Percentiles rank a stretch among this genome's conserved stretches.
phyloP scores from a whole-genome alignment of 768 basidiomycete species.

The Auriscalpium orientale region DNA sequence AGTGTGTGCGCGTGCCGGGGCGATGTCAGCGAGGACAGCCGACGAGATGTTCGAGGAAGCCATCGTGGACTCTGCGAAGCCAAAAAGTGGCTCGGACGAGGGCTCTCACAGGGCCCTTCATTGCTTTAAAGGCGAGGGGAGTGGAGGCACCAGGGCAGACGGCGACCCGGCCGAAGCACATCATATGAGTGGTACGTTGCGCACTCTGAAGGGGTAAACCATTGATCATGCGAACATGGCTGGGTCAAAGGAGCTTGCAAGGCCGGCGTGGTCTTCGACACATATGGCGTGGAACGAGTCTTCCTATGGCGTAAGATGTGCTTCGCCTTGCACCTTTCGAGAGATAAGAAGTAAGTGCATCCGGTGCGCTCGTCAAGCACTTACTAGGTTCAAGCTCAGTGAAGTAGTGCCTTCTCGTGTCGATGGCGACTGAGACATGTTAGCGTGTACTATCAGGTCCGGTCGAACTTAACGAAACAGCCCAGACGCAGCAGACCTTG shows the following conservation, averaged over 20 bases:
- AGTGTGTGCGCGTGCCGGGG: background rate
- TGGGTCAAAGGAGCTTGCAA: background rate
- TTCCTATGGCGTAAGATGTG: constrained; percentile 2
- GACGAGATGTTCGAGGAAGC: background rate
- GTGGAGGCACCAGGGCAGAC: constrained; percentile 1
- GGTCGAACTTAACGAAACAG: too few species aligned
- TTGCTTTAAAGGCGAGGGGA: background rate
- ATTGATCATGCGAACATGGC: background rate
- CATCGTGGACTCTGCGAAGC: background rate
- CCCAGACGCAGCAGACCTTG: too few species aligned
- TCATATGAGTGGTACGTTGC: background rate
- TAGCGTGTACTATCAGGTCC: too few species aligned
- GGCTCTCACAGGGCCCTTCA: background rate
- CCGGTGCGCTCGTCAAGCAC: too few species aligned
- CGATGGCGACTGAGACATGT: too few species aligned
- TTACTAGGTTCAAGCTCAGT: too few species aligned
- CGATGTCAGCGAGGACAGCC: background rate
- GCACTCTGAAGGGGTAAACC: background rate
- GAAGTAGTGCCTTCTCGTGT: too few species aligned
- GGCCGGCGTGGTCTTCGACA: background rate
- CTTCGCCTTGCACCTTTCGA: background rate
- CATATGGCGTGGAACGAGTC: background rate
- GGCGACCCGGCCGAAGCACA: background rate
- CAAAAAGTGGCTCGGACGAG: too few species aligned
- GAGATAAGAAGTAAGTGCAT: background rate